Evolutionary conservation across 2,329 filamentous ascomycete species (phyloP).

Genomic region (Neopestalotiopsis clavispora): DNA sequence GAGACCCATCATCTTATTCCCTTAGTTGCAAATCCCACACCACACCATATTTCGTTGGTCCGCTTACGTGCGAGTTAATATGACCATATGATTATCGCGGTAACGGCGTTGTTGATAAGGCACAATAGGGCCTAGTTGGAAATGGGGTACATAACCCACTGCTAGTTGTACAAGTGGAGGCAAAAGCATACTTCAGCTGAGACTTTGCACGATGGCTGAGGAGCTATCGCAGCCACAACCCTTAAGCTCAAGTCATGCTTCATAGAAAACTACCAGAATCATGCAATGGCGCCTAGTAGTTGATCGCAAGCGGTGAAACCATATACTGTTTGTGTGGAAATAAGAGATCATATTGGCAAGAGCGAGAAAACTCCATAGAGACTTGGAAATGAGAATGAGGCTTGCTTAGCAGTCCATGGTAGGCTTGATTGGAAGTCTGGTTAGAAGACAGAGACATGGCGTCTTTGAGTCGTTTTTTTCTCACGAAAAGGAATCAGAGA

Average conservation of each 20-base stretch:
- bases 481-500: not conserved
- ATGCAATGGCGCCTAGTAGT: not conserved
- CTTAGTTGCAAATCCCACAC: not conserved
- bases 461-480: not conserved
- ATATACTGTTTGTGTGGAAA: not conserved
- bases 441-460: not conserved
- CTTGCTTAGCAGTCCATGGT: not conserved
- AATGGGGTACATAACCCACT: not conserved
- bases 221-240: conserved; percentile 1
- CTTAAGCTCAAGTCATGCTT: not conserved
- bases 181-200: not conserved
- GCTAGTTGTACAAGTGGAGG: not conserved
- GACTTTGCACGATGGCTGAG: not conserved
- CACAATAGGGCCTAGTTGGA: not conserved
- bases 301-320: not conserved
- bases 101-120: not conserved
- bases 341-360: not conserved
- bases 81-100: not conserved
- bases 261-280: not conserved
- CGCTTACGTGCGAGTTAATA: not conserved
- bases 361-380: not conserved
- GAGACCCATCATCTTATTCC: not conserved
- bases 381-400: not conserved
- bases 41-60: not conserved
- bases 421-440: not conserved